phyloP scores from a whole-genome alignment of 2,329 filamentous ascomycete genomes.

The Ilyonectria sp. region DNA sequence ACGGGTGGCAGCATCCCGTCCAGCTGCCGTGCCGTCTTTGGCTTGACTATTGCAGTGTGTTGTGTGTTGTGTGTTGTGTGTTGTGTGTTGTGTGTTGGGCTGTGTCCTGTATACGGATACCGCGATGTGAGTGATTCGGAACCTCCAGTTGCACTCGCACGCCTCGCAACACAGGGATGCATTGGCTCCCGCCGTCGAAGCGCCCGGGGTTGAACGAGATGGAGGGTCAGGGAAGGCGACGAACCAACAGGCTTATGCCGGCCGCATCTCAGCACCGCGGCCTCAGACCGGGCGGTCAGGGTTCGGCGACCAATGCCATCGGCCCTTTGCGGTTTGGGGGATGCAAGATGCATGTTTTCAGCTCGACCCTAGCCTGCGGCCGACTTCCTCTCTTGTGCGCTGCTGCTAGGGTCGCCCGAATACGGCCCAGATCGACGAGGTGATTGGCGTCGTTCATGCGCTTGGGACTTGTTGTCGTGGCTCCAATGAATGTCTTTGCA shows the following conservation, averaged over 20 bases:
- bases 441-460: constrained; percentile 45
- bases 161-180: constrained; percentile 24
- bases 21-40: constrained; percentile 22
- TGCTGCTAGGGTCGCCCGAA: constrained; percentile 8
- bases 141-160: constrained; percentile 12
- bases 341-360: constrained; percentile 29
- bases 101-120: neutral
- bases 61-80: constrained; percentile 5
- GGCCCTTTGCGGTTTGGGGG: constrained; percentile 29
- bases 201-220: constrained; percentile 21
- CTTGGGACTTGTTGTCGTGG: constrained; percentile 43
- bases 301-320: constrained; percentile 24
- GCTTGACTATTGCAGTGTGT: constrained; percentile 10
- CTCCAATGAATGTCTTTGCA: constrained; percentile 37
- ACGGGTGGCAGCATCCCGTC: constrained; percentile 32
- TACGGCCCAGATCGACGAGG: constrained; percentile 25
- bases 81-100: constrained; percentile 21
- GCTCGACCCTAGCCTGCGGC: constrained; percentile 20
- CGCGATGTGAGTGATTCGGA: neutral
- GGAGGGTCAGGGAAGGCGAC: constrained; percentile 14
- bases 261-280: constrained; percentile 19
- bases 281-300: constrained; percentile 18
- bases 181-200: constrained; percentile 32
- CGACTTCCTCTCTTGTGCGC: constrained; percentile 25
- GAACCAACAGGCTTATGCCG: constrained; percentile 32